These are phyloP conservation scores for Breviolum minutum DNA, from an alignment of 73 alveolate species.

Conservation along the genomic window DNA sequence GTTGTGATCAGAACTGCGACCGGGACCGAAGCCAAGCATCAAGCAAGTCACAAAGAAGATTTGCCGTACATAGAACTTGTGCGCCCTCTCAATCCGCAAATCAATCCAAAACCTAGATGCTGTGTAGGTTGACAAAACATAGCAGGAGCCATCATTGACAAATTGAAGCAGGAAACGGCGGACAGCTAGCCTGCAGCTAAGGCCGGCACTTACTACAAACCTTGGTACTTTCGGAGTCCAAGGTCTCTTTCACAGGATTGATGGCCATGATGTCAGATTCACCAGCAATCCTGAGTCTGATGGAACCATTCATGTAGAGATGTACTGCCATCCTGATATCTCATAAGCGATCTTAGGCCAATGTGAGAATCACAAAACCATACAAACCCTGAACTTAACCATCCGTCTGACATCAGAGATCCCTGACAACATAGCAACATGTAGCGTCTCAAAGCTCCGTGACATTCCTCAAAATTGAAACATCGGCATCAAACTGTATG, in stretches of 20 bases:
- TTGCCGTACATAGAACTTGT: constrained; percentile 84
- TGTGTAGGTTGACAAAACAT: background rate
- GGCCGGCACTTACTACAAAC: constrained; percentile 31
- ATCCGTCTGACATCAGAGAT: too few species aligned
- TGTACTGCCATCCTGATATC: too few species aligned
- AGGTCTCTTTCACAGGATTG: background rate
- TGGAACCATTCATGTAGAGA: too few species aligned
- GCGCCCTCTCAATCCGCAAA: constrained; percentile 69
- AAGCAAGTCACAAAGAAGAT: constrained; percentile 55
- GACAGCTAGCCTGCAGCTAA: background rate
- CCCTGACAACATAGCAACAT: too few species aligned
- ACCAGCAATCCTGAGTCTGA: constrained; percentile 9
- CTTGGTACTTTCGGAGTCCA: background rate
- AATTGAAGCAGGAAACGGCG: background rate
- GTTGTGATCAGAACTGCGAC: background rate
- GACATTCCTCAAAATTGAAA: too few species aligned
- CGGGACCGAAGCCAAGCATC: background rate
- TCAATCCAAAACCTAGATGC: constrained; percentile 61
- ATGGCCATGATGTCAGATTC: constrained; percentile 16
- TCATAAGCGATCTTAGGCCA: too few species aligned
- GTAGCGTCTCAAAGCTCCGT: too few species aligned
- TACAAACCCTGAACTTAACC: too few species aligned
- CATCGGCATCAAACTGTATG: too few species aligned
- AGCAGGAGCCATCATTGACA: background rate
- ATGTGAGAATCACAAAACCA: too few species aligned